Conservation (phyloP, 306 rosid species). For the Macrotyloma uniflorum region DNA sequence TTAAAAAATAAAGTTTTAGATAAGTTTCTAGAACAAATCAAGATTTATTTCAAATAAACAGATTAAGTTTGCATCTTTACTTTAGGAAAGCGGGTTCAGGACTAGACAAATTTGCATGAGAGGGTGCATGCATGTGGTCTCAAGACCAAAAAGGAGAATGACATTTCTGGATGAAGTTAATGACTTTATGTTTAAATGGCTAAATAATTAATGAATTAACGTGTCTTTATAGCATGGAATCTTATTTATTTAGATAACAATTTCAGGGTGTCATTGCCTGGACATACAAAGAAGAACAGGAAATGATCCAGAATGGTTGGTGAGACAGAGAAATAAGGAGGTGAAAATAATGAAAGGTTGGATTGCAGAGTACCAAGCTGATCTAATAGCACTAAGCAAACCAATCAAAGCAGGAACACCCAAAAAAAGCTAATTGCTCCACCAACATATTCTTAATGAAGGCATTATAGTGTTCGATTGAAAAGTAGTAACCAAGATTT, state of each 20-base stretch:
- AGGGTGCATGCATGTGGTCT: neutral
- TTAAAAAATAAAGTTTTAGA: too few relatives aligned
- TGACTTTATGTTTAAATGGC: neutral
- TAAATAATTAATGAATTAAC: neutral
- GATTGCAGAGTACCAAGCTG: constrained; percentile 48
- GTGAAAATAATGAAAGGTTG: constrained; percentile 47
- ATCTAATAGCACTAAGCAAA: constrained; percentile 32
- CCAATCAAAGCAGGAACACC: constrained; percentile 7
- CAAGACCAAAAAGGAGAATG: neutral
- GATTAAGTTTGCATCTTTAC: too few relatives aligned
- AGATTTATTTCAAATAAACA: too few relatives aligned
- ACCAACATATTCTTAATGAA: neutral
- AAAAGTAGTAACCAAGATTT: constrained; percentile 10
- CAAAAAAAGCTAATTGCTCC: neutral
- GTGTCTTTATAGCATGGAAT: too few relatives aligned
- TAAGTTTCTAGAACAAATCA: too few relatives aligned
- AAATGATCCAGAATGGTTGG: constrained; percentile 60
- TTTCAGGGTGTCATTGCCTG: constrained; percentile 68
- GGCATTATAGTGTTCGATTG: constrained; percentile 23
- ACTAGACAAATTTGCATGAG: neutral
- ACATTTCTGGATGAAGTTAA: neutral
- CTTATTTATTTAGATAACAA: too few relatives aligned
- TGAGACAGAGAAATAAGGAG: constrained; percentile 47
- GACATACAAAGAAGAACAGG: constrained; percentile 37
- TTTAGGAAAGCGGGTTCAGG: too few relatives aligned